Base-by-base conservation (phyloP, 176 grass and related monocot species). In the Musa schizocarpa region DNA sequence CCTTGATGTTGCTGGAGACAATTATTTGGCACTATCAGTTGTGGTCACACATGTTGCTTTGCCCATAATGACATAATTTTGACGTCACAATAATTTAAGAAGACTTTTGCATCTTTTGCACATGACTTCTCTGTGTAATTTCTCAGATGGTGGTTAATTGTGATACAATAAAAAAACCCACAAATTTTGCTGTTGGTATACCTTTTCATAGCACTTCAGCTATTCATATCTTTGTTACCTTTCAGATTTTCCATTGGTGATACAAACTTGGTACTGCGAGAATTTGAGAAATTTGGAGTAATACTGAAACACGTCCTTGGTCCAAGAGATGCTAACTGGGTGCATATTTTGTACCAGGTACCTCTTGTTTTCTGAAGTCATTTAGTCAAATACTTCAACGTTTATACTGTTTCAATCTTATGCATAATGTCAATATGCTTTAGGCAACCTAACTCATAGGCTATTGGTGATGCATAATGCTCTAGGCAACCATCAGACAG, bases 321-420 rank as follows among this genome's bases (percentile, higher is more conserved):
- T 52, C 88, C 96, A 75, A 86, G 83, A 77, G 84, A 89, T 79
- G 88, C 91, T 23, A 95, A 99, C 75, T 99, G 91, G 91, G 91
- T 95, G 63, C 91, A 95, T 82, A 80, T 99, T 81, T 86, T 99
- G 55, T 99, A 92, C 65, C 83, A 95, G 96, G 96, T 98, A 93
- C 71, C 14, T 65, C 14, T 26, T 68, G 13, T 11, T 26, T 50
- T 70, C 8, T 13, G 29, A 43, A 48, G 34, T 70, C 2, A 48
- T 70, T 50, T 27, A 27, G 26, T 27, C 26, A 27, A 27, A 27
- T 27, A 27, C 26, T 27, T 27, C 26, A 27, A 27, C 1, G 26
- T 27, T 27, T 13, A 70, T 17, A 16, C 34, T 19, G 67, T 48
- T 17, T 9, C 12, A 70, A 70, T 50, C 24, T 48, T 16, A 12